Conservation (phyloP, 345 rosid species). For the Litchi chinensis region DNA sequence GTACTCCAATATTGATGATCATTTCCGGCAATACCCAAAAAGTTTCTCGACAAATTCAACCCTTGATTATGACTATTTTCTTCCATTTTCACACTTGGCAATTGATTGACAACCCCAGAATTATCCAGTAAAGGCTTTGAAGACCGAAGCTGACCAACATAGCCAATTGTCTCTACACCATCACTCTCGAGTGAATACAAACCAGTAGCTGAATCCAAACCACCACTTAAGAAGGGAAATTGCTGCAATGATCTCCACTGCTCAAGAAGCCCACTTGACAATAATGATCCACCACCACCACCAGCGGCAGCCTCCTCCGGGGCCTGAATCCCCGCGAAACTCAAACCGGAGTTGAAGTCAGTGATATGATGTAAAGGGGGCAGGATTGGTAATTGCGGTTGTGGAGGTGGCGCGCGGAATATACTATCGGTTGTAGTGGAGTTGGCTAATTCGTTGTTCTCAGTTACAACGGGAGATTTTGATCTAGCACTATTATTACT, state of each 20-base stretch:
- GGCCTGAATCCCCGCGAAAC: slow-evolving; percentile 39
- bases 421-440: slow-evolving; percentile 26
- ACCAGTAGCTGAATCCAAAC: slow-evolving; percentile 31
- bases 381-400: slow-evolving; percentile 39
- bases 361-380: slow-evolving; percentile 46
- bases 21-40: slow-evolving; percentile 42
- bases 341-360: slow-evolving; percentile 35
- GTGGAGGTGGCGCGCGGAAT: slow-evolving; percentile 29
- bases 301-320: slow-evolving; percentile 5
- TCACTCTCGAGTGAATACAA: slow-evolving; percentile 38
- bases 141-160: slow-evolving; percentile 29
- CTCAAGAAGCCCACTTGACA: slow-evolving; percentile 41
- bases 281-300: slow-evolving; percentile 24
- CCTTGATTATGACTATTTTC: slow-evolving; percentile 29
- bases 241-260: slow-evolving; percentile 48
- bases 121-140: slow-evolving; percentile 34
- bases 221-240: slow-evolving; percentile 41
- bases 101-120: slow-evolving; percentile 16
- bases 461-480: slow-evolving; percentile 40
- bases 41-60: slow-evolving; percentile 49
- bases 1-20: slow-evolving; percentile 47
- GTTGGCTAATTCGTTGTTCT: not conserved
- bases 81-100: slow-evolving; percentile 44
- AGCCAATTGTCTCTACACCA: slow-evolving; percentile 25
- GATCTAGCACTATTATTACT: slow-evolving; percentile 32